A percentile compares a stretch with the other conserved stretches of the same genome.
phyloP scores from a whole-genome alignment of 2,329 filamentous ascomycete species.

The Pseudocercospora vitis region DNA sequence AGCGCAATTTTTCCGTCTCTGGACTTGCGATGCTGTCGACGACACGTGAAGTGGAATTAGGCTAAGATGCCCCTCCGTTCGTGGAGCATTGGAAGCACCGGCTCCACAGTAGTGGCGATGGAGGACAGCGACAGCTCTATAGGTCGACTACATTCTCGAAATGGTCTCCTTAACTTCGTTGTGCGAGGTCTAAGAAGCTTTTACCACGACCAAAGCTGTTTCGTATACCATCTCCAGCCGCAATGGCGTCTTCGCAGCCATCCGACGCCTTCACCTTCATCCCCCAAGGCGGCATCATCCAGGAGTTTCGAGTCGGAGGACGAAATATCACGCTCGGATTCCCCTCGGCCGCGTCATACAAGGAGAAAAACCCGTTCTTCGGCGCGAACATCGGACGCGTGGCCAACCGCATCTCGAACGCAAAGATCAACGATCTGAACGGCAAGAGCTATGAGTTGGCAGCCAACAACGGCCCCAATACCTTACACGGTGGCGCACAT shows the following conservation, averaged over 20 bases:
- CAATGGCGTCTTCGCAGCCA: slow-evolving; percentile 26
- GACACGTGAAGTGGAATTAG: slow-evolving; percentile 10
- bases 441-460: slow-evolving; percentile 66
- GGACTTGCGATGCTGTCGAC: background rate
- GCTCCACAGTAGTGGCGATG: slow-evolving; percentile 17
- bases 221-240: slow-evolving; percentile 3
- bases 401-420: slow-evolving; percentile 76
- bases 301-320: slow-evolving; percentile 74
- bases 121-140: slow-evolving; percentile 1
- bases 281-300: slow-evolving; percentile 74
- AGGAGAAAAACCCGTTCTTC: slow-evolving; percentile 77
- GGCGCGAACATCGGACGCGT: slow-evolving; percentile 88
- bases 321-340: slow-evolving; percentile 89
- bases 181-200: too few species aligned
- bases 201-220: background rate
- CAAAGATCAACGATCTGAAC: slow-evolving; percentile 71
- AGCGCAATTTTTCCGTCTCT: background rate
- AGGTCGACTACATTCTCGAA: background rate
- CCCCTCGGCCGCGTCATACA: slow-evolving; percentile 72
- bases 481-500: slow-evolving; percentile 53
- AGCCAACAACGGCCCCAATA: slow-evolving; percentile 76
- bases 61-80: slow-evolving; percentile 15
- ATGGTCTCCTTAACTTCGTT: too few species aligned
- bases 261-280: slow-evolving; percentile 61
- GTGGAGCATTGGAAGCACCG: slow-evolving; percentile 10